Conservation (phyloP, 2,329 filamentous ascomycete species). For the Pseudonectria foliicola region DNA sequence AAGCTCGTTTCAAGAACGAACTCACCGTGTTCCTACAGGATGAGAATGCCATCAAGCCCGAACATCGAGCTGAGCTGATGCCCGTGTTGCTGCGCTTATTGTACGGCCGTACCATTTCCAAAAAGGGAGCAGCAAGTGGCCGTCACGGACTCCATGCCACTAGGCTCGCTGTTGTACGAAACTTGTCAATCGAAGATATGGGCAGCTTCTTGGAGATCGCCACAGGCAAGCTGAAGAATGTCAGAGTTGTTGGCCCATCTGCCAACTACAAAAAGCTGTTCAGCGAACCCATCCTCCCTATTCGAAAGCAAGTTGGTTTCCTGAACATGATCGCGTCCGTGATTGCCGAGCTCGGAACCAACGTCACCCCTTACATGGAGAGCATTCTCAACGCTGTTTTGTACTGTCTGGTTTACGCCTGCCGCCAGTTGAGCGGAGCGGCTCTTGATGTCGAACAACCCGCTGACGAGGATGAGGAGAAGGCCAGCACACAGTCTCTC, state of each 20-base stretch:
- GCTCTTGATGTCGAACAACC: conserved; percentile 28
- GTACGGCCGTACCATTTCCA: conserved; percentile 82
- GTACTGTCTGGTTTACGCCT: conserved; percentile 71
- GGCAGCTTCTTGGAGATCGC: conserved; percentile 78
- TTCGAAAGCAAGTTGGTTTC: conserved; percentile 81
- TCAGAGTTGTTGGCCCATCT: conserved; percentile 49
- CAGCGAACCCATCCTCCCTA: conserved; percentile 50
- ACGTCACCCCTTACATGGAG: conserved; percentile 59
- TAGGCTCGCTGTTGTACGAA: conserved; percentile 72
- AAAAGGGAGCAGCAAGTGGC: conserved; percentile 68
- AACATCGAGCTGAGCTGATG: conserved; percentile 69
- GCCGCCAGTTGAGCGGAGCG: conserved; percentile 46
- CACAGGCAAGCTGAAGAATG: conserved; percentile 59
- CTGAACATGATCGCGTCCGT: conserved; percentile 86
- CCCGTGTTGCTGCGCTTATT: conserved; percentile 80
- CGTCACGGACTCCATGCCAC: conserved; percentile 76
- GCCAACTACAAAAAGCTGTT: conserved; percentile 46
- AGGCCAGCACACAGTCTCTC: conserved; percentile 46
- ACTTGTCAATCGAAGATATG: conserved; percentile 67
- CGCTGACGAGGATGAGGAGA: conserved; percentile 35
- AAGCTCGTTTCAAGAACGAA: conserved; percentile 87
- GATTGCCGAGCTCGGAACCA: conserved; percentile 73
- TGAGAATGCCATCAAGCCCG: conserved; percentile 62
- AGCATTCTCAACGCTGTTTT: conserved; percentile 69
- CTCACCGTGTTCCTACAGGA: conserved; percentile 81